phyloP scores from a whole-genome alignment of 1,284 basidiomycete genomes.

The Austroboletus novae-zelandiae region DNA sequence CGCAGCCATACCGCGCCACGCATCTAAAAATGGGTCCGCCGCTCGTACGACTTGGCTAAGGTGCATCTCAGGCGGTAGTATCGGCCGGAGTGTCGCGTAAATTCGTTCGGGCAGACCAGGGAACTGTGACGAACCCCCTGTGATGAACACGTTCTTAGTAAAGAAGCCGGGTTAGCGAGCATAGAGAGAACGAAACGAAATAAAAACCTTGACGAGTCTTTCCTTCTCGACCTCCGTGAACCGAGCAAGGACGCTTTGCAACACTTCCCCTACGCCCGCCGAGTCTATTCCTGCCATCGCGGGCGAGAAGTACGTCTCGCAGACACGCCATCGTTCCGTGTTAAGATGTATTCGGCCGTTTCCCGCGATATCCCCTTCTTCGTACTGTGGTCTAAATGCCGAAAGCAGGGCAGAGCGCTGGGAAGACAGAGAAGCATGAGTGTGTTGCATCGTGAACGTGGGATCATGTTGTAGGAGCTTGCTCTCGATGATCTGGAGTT shows the following conservation, averaged over 20 bases:
- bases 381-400: constrained; percentile 77
- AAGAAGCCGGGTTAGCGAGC: neutral
- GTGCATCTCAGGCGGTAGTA: constrained; percentile 76
- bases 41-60: constrained; percentile 61
- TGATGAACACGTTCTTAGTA: constrained; percentile 84
- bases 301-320: constrained; percentile 93
- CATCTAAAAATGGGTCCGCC: constrained; percentile 70
- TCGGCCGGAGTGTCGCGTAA: constrained; percentile 68
- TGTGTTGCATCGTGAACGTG: constrained; percentile 77
- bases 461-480: constrained; percentile 86
- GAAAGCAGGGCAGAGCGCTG: constrained; percentile 82
- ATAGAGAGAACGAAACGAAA: constrained; percentile 17
- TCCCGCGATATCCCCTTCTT: constrained; percentile 66
- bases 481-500: constrained; percentile 75
- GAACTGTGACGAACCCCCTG: constrained; percentile 79
- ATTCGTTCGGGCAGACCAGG: constrained; percentile 73
- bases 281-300: constrained; percentile 93
- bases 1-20: constrained; percentile 91
- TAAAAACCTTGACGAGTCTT: constrained; percentile 53
- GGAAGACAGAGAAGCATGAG: constrained; percentile 74
- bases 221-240: constrained; percentile 70
- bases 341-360: constrained; percentile 84
- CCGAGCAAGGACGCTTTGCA: constrained; percentile 82
- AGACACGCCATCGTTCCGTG: constrained; percentile 91
- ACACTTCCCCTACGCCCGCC: constrained; percentile 89